These are phyloP conservation scores for Psilocybe cubensis DNA, from an alignment of 768 basidiomycete genomes.

Conservation along the genomic window DNA sequence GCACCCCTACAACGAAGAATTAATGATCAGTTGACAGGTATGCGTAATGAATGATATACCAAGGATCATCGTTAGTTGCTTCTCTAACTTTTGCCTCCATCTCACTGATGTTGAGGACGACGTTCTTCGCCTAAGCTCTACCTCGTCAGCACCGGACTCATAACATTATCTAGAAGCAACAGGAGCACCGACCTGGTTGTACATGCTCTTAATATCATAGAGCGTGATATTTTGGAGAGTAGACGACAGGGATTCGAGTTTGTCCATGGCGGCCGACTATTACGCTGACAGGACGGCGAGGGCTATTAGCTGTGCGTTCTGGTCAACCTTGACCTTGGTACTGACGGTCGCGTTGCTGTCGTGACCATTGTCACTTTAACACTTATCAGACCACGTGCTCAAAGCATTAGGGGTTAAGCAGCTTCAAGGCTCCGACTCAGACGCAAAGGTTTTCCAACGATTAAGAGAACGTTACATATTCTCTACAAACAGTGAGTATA, in stretches of 20 bases:
- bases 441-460: too few species aligned
- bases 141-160: slow-evolving; percentile 20
- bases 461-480: too few species aligned
- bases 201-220: slow-evolving; percentile 94
- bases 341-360: neutral
- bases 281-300: neutral
- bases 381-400: slow-evolving; percentile 7
- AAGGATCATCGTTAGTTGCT: slow-evolving; percentile 97
- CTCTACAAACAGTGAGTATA: too few species aligned
- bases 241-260: slow-evolving; percentile 72
- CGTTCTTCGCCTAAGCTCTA: slow-evolving; percentile 80
- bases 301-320: neutral
- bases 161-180: slow-evolving; percentile 2
- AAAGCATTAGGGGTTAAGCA: neutral
- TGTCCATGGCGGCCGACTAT: slow-evolving; percentile 60
- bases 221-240: slow-evolving; percentile 83
- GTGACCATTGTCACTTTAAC: neutral
- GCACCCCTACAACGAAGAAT: slow-evolving; percentile 75
- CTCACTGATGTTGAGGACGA: slow-evolving; percentile 94
- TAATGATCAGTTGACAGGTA: neutral
- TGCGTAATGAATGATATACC: slow-evolving; percentile 57
- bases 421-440: too few species aligned
- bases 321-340: neutral
- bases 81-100: slow-evolving; percentile 97
- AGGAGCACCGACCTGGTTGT: slow-evolving; percentile 72